These are phyloP conservation scores for Erucastrum elatum DNA, from an alignment of 345 rosid genomes.

Conservation along the genomic window DNA sequence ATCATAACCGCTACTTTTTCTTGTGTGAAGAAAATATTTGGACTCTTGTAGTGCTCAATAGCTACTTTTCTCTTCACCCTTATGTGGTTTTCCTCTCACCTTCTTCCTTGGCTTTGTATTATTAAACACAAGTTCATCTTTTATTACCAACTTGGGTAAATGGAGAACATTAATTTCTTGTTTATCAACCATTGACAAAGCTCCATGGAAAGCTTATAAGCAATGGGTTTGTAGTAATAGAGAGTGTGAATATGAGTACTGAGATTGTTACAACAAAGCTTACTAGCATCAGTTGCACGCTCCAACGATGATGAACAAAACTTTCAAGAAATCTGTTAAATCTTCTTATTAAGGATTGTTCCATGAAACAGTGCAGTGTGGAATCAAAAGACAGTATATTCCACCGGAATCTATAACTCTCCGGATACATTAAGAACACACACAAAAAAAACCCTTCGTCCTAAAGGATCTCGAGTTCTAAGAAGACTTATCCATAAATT, in stretches of 20 bases:
- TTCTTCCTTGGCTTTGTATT: slow-evolving; percentile 3
- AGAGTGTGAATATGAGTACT: slow-evolving; percentile 30
- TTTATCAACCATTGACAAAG: background rate
- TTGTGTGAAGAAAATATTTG: slow-evolving; percentile 21
- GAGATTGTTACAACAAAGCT: slow-evolving; percentile 26
- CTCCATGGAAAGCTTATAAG: background rate
- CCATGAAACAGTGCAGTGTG: background rate
- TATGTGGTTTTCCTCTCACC: slow-evolving; percentile 15
- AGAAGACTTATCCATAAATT: background rate
- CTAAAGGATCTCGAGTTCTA: background rate
- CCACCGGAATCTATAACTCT: background rate
- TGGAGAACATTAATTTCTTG: background rate
- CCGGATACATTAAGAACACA: background rate
- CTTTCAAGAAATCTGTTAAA: too few relatives aligned
- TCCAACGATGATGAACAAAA: background rate
- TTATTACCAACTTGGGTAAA: background rate
- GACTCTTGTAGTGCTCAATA: background rate
- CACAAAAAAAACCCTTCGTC: background rate
- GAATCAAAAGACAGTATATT: background rate
- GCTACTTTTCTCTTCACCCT: background rate
- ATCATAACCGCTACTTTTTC: too few relatives aligned
- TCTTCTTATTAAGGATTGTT: too few relatives aligned
- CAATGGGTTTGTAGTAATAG: background rate
- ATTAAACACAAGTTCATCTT: background rate
- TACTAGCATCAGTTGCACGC: slow-evolving; percentile 19